Evolutionary conservation across 1,284 basidiomycete species (phyloP).

Genomic region (Sanghuangporus baumii): DNA sequence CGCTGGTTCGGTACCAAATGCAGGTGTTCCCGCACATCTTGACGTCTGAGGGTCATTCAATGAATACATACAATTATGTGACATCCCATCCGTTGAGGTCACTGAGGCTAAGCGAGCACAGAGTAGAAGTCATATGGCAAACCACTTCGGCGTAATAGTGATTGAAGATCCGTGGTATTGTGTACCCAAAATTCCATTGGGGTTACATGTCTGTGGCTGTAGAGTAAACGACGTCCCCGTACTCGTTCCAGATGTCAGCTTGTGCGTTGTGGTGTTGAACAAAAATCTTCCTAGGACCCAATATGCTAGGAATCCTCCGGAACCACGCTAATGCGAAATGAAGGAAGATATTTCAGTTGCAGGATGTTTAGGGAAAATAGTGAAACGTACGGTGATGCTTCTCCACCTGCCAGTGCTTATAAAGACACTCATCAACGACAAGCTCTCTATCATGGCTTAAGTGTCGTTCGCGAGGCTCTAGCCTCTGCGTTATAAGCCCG

Average conservation of each 20-base stretch:
- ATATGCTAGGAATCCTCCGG: constrained; percentile 5
- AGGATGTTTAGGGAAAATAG: neutral
- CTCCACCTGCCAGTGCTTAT: constrained; percentile 18
- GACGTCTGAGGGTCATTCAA: too few relatives aligned
- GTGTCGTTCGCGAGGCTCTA: constrained; percentile 15
- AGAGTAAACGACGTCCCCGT: constrained; percentile 9
- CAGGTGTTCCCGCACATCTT: too few relatives aligned
- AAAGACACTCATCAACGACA: constrained; percentile 15
- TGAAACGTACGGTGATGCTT: constrained; percentile 10
- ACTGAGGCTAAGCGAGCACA: neutral
- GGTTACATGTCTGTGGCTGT: constrained; percentile 5
- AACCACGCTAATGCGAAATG: constrained; percentile 12
- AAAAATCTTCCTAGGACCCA: constrained; percentile 7
- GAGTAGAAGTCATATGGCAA: neutral
- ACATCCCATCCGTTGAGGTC: neutral
- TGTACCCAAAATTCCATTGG: neutral
- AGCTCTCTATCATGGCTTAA: constrained; percentile 8
- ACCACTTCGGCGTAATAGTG: neutral
- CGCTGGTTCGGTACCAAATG: too few relatives aligned
- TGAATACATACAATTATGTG: neutral
- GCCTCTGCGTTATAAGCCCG: constrained; percentile 11
- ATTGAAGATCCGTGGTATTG: neutral
- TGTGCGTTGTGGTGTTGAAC: constrained; percentile 8
- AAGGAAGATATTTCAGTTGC: neutral
- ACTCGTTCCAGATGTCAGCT: constrained; percentile 16